Conservation (phyloP, 1,284 basidiomycete genomes). For the Rhizoctonia solani region DNA sequence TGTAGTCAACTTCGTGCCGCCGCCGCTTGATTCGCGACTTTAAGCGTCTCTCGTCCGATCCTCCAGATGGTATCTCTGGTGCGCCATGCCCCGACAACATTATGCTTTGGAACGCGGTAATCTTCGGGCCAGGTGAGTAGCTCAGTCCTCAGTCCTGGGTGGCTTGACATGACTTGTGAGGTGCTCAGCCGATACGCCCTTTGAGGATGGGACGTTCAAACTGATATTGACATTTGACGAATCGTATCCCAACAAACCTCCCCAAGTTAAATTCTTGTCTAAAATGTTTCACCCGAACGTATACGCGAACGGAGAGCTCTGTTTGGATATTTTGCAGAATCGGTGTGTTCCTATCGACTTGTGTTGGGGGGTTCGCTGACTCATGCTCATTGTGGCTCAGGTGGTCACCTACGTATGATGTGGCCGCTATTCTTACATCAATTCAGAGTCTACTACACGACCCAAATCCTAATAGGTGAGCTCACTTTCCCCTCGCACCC, state of each 20-base stretch:
- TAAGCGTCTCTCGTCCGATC: constrained; percentile 91
- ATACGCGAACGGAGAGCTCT: constrained; percentile 96
- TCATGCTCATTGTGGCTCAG: not conserved
- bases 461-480: constrained; percentile 86
- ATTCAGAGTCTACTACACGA: constrained; percentile 96
- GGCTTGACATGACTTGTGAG: constrained; percentile 25
- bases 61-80: constrained; percentile 94
- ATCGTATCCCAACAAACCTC: constrained; percentile 97
- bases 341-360: constrained; percentile 47
- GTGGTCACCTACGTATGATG: constrained; percentile 98
- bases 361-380: not conserved
- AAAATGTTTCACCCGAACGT: constrained; percentile 99
- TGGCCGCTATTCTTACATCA: constrained; percentile 94
- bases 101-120: constrained; percentile 99
- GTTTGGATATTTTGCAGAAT: constrained; percentile 97
- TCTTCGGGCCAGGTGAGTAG: constrained; percentile 90
- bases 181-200: constrained; percentile 87
- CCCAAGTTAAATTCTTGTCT: constrained; percentile 94
- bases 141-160: not conserved
- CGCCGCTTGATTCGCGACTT: constrained; percentile 94
- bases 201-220: constrained; percentile 99
- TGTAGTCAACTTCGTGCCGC: constrained; percentile 88
- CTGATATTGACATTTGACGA: constrained; percentile 95
- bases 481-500: not conserved
- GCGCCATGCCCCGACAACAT: constrained; percentile 98